Evolutionary conservation across 2,329 filamentous ascomycete genomes (phyloP).

Genomic region (Epichloe sylvatica): DNA sequence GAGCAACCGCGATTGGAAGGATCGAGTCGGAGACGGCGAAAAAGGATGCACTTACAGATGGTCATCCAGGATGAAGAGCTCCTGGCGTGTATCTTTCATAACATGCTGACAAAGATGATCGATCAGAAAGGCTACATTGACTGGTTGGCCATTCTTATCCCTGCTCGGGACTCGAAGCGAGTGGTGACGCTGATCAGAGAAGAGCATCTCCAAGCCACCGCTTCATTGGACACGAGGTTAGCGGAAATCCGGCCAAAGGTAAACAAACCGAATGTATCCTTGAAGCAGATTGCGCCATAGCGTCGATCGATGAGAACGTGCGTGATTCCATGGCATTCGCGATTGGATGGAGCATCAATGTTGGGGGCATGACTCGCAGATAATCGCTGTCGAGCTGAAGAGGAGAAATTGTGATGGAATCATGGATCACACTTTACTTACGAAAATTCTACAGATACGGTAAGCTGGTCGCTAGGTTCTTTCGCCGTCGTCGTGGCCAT

Average conservation of each 20-base stretch:
- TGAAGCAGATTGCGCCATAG: not conserved
- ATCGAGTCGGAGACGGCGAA: conserved; percentile 5
- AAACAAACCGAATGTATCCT: not conserved
- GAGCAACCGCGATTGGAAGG: not conserved
- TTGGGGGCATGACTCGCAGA: not conserved
- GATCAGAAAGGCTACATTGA: conserved; percentile 65
- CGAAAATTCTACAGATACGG: conserved; percentile 60
- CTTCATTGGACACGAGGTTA: conserved; percentile 27
- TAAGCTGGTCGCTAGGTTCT: conserved; percentile 23
- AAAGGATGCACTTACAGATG: conserved; percentile 57
- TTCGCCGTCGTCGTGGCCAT: not conserved
- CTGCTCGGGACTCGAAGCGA: conserved; percentile 51
- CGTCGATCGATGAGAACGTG: not conserved
- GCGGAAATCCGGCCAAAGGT: not conserved
- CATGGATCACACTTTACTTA: conserved; percentile 16
- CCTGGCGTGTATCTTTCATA: conserved; percentile 75
- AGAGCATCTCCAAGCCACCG: conserved; percentile 88
- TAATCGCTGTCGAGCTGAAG: not conserved
- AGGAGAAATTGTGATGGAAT: not conserved
- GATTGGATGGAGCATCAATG: not conserved
- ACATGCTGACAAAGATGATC: conserved; percentile 62
- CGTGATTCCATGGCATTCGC: not conserved
- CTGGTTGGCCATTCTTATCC: conserved; percentile 43
- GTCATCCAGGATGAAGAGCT: conserved; percentile 77
- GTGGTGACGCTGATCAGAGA: conserved; percentile 67